Percentiles rank a stretch among this genome's conserved stretches.
Conservation (phyloP, 1,284 basidiomycete species). For the Pseudozyma thailandica region DNA sequence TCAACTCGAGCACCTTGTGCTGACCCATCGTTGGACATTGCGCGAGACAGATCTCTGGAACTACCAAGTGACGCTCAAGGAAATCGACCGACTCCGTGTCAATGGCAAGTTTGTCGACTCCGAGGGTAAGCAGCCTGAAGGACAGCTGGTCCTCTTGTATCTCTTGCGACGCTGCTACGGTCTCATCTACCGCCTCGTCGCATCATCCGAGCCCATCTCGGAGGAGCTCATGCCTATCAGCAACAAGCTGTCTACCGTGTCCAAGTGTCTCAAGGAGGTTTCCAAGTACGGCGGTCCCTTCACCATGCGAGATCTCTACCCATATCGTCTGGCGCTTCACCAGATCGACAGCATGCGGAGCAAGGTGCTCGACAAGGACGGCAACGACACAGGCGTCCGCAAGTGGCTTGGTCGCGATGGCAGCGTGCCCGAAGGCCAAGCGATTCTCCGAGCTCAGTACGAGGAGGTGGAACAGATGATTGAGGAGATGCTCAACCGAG, state of each 20-base stretch:
- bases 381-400: constrained; percentile 61
- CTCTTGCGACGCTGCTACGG: constrained; percentile 94
- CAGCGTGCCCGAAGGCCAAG: constrained; percentile 91
- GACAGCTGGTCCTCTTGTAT: constrained; percentile 92
- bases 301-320: constrained; percentile 93
- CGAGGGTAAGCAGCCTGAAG: constrained; percentile 87
- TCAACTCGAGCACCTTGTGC: constrained; percentile 86
- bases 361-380: constrained; percentile 82
- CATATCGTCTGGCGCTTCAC: constrained; percentile 93
- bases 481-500: constrained; percentile 71
- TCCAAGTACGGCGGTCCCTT: constrained; percentile 96
- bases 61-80: constrained; percentile 91
- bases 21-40: constrained; percentile 97
- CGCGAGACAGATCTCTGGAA: constrained; percentile 84
- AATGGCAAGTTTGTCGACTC: constrained; percentile 97
- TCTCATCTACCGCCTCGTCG: constrained; percentile 90
- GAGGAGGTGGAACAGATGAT: constrained; percentile 95
- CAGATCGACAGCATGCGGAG: constrained; percentile 93
- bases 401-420: constrained; percentile 73
- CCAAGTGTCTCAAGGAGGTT: constrained; percentile 94
- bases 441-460: constrained; percentile 92
- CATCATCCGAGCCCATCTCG: constrained; percentile 98
- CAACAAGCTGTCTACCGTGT: constrained; percentile 72
- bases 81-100: constrained; percentile 95
- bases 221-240: constrained; percentile 93